phyloP scores from a whole-genome alignment of 768 basidiomycete genomes.

The Clavaria fumosa region DNA sequence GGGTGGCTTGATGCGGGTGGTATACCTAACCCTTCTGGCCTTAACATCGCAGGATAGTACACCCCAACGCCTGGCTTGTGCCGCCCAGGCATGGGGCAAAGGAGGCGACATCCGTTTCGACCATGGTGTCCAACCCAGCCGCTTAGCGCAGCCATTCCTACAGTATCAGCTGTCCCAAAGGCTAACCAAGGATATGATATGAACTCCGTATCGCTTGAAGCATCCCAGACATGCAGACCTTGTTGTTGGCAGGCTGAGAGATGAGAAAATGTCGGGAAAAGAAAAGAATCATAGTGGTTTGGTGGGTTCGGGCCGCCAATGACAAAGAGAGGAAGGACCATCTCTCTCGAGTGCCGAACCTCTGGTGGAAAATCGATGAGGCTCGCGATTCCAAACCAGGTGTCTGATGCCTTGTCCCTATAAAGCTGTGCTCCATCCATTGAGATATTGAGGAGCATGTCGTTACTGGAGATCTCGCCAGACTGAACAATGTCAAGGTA shows the following conservation, averaged over 20 bases:
- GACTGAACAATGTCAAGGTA: conserved; percentile 12
- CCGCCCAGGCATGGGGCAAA: conserved; percentile 17
- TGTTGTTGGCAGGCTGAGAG: conserved; percentile 20
- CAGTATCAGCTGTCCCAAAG: conserved; percentile 14
- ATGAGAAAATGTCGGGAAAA: conserved; percentile 20
- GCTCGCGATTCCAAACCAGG: conserved; percentile 26
- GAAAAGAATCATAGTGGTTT: conserved; percentile 21
- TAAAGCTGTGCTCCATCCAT: conserved; percentile 28
- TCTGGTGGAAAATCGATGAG: conserved; percentile 18
- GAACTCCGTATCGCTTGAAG: neutral
- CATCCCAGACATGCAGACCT: conserved; percentile 16
- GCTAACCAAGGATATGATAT: conserved; percentile 8
- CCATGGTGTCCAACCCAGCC: conserved; percentile 23
- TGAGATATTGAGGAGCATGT: conserved; percentile 20
- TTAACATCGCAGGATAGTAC: conserved; percentile 22
- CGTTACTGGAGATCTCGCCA: conserved; percentile 13
- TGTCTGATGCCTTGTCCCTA: conserved; percentile 24
- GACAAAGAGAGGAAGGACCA: conserved; percentile 17
- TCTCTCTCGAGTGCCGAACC: conserved; percentile 17
- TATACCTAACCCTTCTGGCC: conserved; percentile 12
- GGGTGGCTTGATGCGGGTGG: conserved; percentile 14
- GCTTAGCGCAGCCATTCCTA: conserved; percentile 16
- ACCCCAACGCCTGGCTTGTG: conserved; percentile 13
- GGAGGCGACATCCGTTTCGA: conserved; percentile 16
- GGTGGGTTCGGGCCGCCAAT: conserved; percentile 26